Base-by-base conservation (phyloP, 345 rosid species). In the Citrus maxima region DNA sequence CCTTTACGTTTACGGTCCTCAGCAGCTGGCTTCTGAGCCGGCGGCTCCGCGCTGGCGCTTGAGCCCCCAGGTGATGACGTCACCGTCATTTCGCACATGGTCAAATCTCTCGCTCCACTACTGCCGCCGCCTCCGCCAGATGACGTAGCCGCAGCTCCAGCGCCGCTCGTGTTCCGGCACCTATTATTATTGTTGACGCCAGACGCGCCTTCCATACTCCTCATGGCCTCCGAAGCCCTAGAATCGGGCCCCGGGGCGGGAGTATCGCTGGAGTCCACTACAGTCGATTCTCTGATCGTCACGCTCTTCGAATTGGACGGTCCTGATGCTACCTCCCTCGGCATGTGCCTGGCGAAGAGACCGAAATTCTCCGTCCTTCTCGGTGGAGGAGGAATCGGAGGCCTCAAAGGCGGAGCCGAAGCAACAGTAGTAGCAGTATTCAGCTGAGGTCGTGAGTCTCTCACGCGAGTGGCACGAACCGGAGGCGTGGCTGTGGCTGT, bases 1-100 rank as follows among this genome's bases (percentile, higher is more conserved):
- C 87, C 97, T 70, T 90, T 92, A 18, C 97, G 91, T 84, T 93
- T 95, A 73, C 90, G 88, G 58, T 89, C 89, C 46, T 85, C 92
- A 21, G 80, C 56, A 78, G 85, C 67, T 80, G 79, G 76, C 74
- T 81, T 86, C 67, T 73, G 86, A 70, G 82, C 32, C 56, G 75
- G 89, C 61, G 74, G 89, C 79, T 87, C 90, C 0, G 88, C 90
- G 77, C 92, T 92, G 19, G 64, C 85, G 74, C 90, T 93, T 6
- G 95, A 90, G 40, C 81, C 81, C 6, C 84, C 86, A 0, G 95
- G 86, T 2, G 91, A 87, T 13, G 92, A 90, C 46, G 89, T 79
- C 73, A 79, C 88, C 1, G 83, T 83, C 80, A 81, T 77, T 70
- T 93, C 98, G 67, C 81, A 84, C 63, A 77, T 77, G 65, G 46